phyloP scores from a whole-genome alignment of 371 early-diverging fungal genomes.

The Umbelopsis sp. region DNA sequence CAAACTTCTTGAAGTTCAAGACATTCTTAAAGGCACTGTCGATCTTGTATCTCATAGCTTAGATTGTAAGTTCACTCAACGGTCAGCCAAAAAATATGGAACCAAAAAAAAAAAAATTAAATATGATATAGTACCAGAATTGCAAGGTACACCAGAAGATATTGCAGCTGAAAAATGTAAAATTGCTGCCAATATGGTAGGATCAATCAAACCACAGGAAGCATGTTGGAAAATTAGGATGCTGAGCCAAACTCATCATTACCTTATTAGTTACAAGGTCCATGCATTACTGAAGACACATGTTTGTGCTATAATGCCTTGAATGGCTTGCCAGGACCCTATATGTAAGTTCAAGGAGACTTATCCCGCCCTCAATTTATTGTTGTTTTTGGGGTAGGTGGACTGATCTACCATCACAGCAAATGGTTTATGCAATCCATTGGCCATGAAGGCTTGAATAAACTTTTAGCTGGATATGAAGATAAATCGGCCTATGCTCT shows the following conservation, averaged over 20 bases:
- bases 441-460: slow-evolving; percentile 81
- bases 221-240: neutral
- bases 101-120: too few species aligned
- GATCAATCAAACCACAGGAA: neutral
- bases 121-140: slow-evolving; percentile 73
- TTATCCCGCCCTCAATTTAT: slow-evolving; percentile 6
- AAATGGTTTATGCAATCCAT: slow-evolving; percentile 93
- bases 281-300: slow-evolving; percentile 95
- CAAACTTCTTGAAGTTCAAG: slow-evolving; percentile 88
- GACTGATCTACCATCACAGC: slow-evolving; percentile 36
- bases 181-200: slow-evolving; percentile 68
- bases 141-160: slow-evolving; percentile 80
- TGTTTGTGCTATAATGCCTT: slow-evolving; percentile 92
- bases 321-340: slow-evolving; percentile 90
- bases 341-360: slow-evolving; percentile 62
- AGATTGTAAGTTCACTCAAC: slow-evolving; percentile 62
- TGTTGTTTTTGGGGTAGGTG: neutral
- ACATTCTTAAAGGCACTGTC: slow-evolving; percentile 71
- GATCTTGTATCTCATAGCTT: slow-evolving; percentile 70
- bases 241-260: neutral
- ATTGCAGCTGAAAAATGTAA: slow-evolving; percentile 85
- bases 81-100: neutral
- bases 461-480: slow-evolving; percentile 84
- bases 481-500: slow-evolving; percentile 87
- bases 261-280: slow-evolving; percentile 65